Conservation (phyloP, 2,329 filamentous ascomycete genomes). For the Alternaria ethzedia region DNA sequence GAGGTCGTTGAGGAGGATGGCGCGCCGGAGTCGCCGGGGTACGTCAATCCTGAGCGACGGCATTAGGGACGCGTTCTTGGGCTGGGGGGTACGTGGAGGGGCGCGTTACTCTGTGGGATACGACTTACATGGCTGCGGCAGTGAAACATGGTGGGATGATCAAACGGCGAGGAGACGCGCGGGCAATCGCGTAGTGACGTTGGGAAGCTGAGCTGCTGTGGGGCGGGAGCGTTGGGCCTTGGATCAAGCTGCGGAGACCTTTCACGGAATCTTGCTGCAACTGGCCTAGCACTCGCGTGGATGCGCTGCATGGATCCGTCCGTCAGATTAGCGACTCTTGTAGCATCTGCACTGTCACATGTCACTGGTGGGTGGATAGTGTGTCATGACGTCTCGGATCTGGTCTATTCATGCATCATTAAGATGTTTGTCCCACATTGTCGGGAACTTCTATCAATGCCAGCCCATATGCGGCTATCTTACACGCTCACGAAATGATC, state of each 20-base stretch:
- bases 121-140: conserved; percentile 31
- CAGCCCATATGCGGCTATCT: conserved; percentile 23
- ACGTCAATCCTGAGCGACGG: conserved; percentile 70
- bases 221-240: conserved; percentile 12
- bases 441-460: conserved; percentile 30
- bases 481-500: conserved; percentile 19
- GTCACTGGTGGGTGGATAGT: background rate
- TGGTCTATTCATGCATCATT: conserved; percentile 33
- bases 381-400: conserved; percentile 2
- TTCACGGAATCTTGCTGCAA: conserved; percentile 33
- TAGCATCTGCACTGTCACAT: conserved; percentile 5
- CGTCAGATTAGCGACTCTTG: conserved; percentile 5
- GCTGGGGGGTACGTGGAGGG: background rate
- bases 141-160: conserved; percentile 29
- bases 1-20: conserved; percentile 77
- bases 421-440: conserved; percentile 16
- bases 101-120: background rate
- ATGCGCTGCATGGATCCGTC: conserved; percentile 22
- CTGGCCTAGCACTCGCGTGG: conserved; percentile 25
- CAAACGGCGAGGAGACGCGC: conserved; percentile 3
- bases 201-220: conserved; percentile 10
- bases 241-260: conserved; percentile 29
- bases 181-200: conserved; percentile 9
- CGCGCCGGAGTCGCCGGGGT: conserved; percentile 77
- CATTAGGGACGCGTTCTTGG: background rate